Conservation (phyloP, 208 protist species). For the Phytomonas sp. region DNA sequence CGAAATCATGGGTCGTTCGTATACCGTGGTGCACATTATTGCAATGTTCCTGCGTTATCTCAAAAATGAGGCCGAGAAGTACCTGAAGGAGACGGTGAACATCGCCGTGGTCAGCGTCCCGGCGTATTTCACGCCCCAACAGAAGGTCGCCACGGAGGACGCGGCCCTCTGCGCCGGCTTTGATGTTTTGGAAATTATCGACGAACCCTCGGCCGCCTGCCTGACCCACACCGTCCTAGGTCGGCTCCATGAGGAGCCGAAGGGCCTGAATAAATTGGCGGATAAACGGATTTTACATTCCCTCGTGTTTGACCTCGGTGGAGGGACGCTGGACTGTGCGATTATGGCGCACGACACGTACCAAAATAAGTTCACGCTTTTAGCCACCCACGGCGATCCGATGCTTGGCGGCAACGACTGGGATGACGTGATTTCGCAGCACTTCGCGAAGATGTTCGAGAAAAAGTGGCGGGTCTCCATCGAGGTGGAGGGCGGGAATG, state of each 20-base stretch:
- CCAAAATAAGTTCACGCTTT: constrained; percentile 47
- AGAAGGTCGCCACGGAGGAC: constrained; percentile 91
- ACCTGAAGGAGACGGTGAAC: constrained; percentile 74
- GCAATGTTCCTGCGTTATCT: constrained; percentile 90
- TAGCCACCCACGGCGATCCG: constrained; percentile 85
- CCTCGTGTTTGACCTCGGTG: constrained; percentile 87
- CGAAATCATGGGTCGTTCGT: constrained; percentile 83
- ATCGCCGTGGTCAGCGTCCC: constrained; percentile 85
- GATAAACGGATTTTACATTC: constrained; percentile 49
- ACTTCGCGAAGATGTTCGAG: constrained; percentile 77
- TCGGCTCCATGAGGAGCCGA: constrained; percentile 6
- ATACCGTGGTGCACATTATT: constrained; percentile 89
- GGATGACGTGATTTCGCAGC: constrained; percentile 75
- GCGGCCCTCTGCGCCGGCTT: constrained; percentile 85
- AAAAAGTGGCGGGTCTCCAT: constrained; percentile 85
- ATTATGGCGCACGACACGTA: constrained; percentile 80
- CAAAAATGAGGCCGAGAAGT: constrained; percentile 80
- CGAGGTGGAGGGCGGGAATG: constrained; percentile 79
- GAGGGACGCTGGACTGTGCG: constrained; percentile 87
- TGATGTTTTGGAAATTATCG: constrained; percentile 90
- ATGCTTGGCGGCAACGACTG: constrained; percentile 90
- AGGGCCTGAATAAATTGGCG: neutral
- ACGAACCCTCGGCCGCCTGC: constrained; percentile 87
- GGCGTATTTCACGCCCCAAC: constrained; percentile 88
- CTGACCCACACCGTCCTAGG: constrained; percentile 79